Evolutionary conservation across 2,329 filamentous ascomycete species (phyloP).

Genomic region (Pseudocercospora ulei): DNA sequence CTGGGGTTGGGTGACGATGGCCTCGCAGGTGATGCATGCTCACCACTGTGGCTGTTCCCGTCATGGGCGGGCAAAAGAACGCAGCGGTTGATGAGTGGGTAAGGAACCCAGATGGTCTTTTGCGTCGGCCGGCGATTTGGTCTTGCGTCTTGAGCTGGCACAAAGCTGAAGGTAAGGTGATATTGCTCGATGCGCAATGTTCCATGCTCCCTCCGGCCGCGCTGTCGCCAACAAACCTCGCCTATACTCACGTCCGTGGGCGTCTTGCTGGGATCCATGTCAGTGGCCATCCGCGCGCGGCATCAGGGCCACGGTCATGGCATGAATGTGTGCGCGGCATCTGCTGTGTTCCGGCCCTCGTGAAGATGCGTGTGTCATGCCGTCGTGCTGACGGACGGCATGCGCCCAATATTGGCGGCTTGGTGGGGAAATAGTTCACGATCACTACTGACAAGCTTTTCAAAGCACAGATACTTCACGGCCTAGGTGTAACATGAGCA

Average conservation of each 20-base stretch:
- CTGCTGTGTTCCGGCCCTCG: no score
- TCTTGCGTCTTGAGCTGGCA: conserved; percentile 34
- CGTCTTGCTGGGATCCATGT: conserved; percentile 1
- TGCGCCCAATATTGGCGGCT: no score
- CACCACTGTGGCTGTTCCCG: neutral
- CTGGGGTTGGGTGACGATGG: conserved; percentile 44
- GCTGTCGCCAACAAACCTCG: conserved; percentile 51
- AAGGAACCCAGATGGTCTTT: conserved; percentile 69
- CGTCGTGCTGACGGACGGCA: no score
- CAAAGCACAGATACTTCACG: no score
- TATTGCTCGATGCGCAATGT: conserved; percentile 55
- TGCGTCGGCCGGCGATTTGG: conserved; percentile 47
- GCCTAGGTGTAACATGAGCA: no score
- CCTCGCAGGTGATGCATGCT: conserved; percentile 25
- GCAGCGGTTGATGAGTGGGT: conserved; percentile 79
- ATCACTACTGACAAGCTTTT: no score
- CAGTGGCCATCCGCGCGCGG: no score
- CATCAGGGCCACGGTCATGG: no score
- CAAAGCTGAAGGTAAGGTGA: conserved; percentile 55
- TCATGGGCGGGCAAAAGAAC: conserved; percentile 52
- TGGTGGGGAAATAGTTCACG: no score
- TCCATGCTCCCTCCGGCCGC: conserved; percentile 49
- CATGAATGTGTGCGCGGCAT: no score
- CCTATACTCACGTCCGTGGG: conserved; percentile 40
- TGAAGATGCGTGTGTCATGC: no score